phyloP scores from a whole-genome alignment of 1,284 basidiomycete genomes.

The Coriolopsis trogii region DNA sequence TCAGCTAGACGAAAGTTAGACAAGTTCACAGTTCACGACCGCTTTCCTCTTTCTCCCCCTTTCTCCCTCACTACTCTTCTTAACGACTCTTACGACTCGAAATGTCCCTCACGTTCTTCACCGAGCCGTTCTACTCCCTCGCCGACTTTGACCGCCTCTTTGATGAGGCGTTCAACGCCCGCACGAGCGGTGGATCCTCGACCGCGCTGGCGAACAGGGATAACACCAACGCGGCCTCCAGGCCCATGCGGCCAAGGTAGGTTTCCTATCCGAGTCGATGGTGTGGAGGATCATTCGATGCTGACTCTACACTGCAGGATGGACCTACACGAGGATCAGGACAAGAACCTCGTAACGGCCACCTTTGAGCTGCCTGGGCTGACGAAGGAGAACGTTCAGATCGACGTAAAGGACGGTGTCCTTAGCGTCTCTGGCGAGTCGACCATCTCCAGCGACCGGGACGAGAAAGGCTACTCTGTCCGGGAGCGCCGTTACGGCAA shows the following conservation, averaged over 20 bases:
- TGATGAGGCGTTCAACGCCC: conserved; percentile 42
- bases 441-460: conserved; percentile 35
- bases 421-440: conserved; percentile 47
- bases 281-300: not conserved
- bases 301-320: conserved; percentile 36
- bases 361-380: conserved; percentile 52
- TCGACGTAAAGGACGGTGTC: conserved; percentile 44
- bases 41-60: conserved; percentile 14
- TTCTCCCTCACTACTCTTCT: conserved; percentile 3
- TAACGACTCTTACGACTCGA: conserved; percentile 20
- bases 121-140: conserved; percentile 47
- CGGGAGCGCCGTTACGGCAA: conserved; percentile 48
- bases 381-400: conserved; percentile 42
- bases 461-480: conserved; percentile 42
- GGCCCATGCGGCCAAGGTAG: conserved; percentile 32
- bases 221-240: conserved; percentile 8
- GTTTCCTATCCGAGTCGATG: not conserved
- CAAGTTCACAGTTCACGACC: conserved; percentile 20
- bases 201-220: conserved; percentile 7
- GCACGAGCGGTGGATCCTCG: conserved; percentile 5
- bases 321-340: conserved; percentile 47
- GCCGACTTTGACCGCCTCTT: conserved; percentile 48
- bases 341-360: conserved; percentile 46
- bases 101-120: conserved; percentile 33
- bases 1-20: conserved; percentile 21